Conservation (phyloP, 2,329 filamentous ascomycete genomes). For the Chrysosphaeria jannelii region DNA sequence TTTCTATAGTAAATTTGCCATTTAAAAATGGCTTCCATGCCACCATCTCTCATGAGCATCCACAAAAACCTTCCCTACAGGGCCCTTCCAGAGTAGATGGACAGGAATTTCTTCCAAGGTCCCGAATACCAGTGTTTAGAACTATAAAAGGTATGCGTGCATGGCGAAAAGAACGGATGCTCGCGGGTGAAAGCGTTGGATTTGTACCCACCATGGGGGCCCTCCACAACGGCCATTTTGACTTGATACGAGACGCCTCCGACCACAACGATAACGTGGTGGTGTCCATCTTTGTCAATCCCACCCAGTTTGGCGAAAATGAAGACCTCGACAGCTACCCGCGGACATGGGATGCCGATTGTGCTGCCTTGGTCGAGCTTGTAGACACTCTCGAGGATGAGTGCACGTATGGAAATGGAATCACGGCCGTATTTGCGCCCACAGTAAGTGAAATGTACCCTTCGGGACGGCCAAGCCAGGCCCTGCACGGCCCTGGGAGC, state of each 20-base stretch:
- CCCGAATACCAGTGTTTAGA: conserved; percentile 52
- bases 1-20: too few species aligned
- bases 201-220: conserved; percentile 96
- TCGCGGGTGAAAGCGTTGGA: conserved; percentile 42
- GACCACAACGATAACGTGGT: conserved; percentile 63
- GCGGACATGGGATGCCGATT: conserved; percentile 59
- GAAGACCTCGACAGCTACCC: conserved; percentile 82
- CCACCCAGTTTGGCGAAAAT: conserved; percentile 70
- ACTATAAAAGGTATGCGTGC: conserved; percentile 38
- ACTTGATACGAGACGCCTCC: conserved; percentile 59
- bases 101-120: too few species aligned
- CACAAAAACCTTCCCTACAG: too few species aligned
- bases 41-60: too few species aligned
- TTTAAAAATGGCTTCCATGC: too few species aligned
- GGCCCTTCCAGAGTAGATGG: too few species aligned
- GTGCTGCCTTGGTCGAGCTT: conserved; percentile 31
- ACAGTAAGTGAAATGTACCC: conserved; percentile 70
- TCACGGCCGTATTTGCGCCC: conserved; percentile 57
- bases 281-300: conserved; percentile 85
- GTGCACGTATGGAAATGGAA: neutral
- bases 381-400: conserved; percentile 21
- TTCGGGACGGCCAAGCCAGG: conserved; percentile 39
- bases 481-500: conserved; percentile 47
- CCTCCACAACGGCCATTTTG: conserved; percentile 72
- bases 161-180: conserved; percentile 34